Evolutionary conservation across 2,329 filamentous ascomycete genomes (phyloP).

Genomic region (Ophiostoma quercus): DNA sequence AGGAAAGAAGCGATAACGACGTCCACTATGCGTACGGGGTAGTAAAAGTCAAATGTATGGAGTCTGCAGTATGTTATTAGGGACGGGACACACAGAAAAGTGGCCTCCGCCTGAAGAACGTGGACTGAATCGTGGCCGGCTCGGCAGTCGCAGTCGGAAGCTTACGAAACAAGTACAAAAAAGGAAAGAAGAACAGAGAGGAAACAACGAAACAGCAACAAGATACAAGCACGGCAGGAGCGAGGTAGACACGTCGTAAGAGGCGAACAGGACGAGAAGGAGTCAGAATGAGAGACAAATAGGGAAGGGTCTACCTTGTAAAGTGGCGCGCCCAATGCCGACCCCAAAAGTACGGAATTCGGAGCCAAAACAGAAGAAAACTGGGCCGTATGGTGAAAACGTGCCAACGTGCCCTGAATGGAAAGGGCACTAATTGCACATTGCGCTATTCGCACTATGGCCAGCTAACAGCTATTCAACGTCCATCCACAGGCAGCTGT

Average conservation of each 20-base stretch:
- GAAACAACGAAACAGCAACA: background rate
- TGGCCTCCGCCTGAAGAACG: background rate
- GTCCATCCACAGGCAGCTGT: too few species aligned
- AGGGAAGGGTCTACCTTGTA: conserved; percentile 13
- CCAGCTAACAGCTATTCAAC: background rate
- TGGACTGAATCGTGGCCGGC: conserved; percentile 20
- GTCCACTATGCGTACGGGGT: background rate
- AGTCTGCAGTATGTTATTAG: background rate
- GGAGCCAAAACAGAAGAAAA: background rate
- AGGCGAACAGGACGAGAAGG: conserved; percentile 3
- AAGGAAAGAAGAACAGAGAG: background rate
- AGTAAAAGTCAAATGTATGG: background rate
- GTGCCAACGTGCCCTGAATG: conserved; percentile 2
- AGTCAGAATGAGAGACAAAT: background rate
- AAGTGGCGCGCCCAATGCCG: conserved; percentile 13
- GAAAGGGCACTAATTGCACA: background rate
- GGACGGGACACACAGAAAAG: conserved; percentile 5
- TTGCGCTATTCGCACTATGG: background rate
- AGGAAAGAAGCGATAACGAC: conserved; percentile 2
- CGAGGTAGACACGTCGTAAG: background rate
- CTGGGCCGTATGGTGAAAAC: background rate
- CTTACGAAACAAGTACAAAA: background rate
- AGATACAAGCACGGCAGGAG: background rate
- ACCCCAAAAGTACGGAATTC: conserved; percentile 1
- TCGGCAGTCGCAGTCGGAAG: conserved; percentile 19